Conservation (phyloP, 805 yeast species). For the Brettanomyces sp. region DNA sequence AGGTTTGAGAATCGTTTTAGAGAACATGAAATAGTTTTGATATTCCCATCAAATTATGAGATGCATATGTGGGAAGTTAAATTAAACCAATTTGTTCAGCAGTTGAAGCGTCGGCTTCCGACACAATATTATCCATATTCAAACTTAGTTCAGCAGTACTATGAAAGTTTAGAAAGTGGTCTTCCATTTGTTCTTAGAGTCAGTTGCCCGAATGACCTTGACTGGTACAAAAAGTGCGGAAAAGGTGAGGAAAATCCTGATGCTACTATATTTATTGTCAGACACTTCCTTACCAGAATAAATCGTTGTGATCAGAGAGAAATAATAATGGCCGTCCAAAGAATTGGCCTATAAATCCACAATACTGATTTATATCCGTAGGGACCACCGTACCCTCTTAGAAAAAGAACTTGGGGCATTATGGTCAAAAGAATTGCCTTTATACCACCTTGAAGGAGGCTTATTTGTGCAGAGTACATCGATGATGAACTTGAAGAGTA, state of each 20-base stretch:
- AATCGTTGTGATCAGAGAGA: not conserved
- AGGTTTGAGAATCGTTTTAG: slow-evolving; percentile 34
- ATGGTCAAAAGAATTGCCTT: slow-evolving; percentile 1
- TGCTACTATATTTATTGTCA: slow-evolving; percentile 1
- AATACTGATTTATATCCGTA: not conserved
- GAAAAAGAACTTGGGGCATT: not conserved
- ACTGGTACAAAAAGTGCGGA: slow-evolving; percentile 1
- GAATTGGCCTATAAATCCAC: not conserved
- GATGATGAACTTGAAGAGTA: not conserved
- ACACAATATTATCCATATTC: slow-evolving; percentile 20
- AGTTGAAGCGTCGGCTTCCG: slow-evolving; percentile 24
- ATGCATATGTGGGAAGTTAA: slow-evolving; percentile 32
- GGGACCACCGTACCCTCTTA: not conserved
- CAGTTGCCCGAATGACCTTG: slow-evolving; percentile 3
- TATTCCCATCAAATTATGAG: slow-evolving; percentile 27
- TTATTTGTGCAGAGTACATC: not conserved
- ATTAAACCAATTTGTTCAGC: slow-evolving; percentile 4
- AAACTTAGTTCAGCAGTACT: slow-evolving; percentile 8
- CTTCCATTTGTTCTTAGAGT: not conserved
- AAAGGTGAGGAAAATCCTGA: not conserved
- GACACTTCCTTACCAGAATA: slow-evolving; percentile 2
- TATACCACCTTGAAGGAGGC: slow-evolving; percentile 1
- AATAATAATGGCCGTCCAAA: not conserved
- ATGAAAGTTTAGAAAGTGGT: too few relatives aligned
- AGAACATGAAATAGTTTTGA: slow-evolving; percentile 36